phyloP scores from a whole-genome alignment of 2,329 filamentous ascomycete genomes.

The Nemania sp. region DNA sequence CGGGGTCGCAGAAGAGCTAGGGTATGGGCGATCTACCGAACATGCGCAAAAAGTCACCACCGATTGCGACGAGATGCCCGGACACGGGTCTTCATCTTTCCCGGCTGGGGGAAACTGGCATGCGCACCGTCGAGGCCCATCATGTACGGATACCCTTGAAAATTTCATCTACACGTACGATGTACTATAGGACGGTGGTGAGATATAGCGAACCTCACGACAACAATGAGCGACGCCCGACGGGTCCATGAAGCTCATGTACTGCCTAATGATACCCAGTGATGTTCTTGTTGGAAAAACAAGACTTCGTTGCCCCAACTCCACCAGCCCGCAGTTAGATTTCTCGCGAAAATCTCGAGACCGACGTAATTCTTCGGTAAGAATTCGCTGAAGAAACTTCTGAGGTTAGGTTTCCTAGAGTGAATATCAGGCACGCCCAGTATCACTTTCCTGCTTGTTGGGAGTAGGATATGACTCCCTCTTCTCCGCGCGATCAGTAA shows the following conservation, averaged over 20 bases:
- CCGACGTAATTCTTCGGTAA: constrained; percentile 56
- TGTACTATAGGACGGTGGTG: constrained; percentile 2
- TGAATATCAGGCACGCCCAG: constrained; percentile 75
- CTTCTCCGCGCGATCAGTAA: constrained; percentile 62
- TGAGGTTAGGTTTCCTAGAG: constrained; percentile 76
- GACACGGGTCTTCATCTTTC: too few species aligned
- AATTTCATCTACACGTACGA: constrained; percentile 5
- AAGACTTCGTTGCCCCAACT: constrained; percentile 76
- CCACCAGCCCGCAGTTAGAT: constrained; percentile 76
- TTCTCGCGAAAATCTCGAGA: constrained; percentile 77
- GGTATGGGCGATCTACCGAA: background rate
- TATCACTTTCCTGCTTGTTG: constrained; percentile 59
- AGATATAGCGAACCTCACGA: constrained; percentile 4
- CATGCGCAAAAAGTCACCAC: background rate
- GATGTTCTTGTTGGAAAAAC: constrained; percentile 64
- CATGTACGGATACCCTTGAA: constrained; percentile 15
- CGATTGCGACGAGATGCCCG: too few species aligned
- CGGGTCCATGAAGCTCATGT: constrained; percentile 12
- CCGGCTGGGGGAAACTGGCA: too few species aligned
- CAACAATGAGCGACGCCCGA: constrained; percentile 2
- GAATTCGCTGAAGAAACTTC: constrained; percentile 59
- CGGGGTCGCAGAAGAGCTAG: constrained; percentile 12
- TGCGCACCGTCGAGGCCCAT: background rate
- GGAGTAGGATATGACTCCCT: constrained; percentile 37
- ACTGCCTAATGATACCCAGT: constrained; percentile 50